phyloP scores from a whole-genome alignment of 2,329 filamentous ascomycete species.

The Aspergillus nomiae region DNA sequence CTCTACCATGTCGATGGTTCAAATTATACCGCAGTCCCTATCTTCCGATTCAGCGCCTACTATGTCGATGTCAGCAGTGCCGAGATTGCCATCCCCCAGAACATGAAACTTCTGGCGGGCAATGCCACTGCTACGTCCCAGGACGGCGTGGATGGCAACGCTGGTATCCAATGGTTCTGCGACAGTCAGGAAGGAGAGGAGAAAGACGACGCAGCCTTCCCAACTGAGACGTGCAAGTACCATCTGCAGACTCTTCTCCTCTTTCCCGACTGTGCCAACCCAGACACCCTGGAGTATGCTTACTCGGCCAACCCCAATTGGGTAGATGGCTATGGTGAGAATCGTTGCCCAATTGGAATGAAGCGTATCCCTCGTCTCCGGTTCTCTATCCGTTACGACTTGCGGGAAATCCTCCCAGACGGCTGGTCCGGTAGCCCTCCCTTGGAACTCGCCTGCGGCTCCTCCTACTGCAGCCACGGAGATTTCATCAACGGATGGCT shows the following conservation, averaged over 20 bases:
- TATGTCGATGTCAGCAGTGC: constrained; percentile 13
- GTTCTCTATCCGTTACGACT: constrained; percentile 20
- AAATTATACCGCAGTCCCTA: constrained; percentile 15
- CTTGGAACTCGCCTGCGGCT: constrained; percentile 13
- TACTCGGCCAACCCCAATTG: constrained; percentile 13
- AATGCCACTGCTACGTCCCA: constrained; percentile 17
- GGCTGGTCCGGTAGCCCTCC: constrained; percentile 18
- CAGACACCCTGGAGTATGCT: constrained; percentile 15
- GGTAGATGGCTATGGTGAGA: constrained; percentile 9
- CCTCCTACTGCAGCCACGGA: constrained; percentile 13
- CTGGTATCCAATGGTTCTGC: constrained; percentile 20
- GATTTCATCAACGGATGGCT: constrained; percentile 18
- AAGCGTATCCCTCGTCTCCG: constrained; percentile 16
- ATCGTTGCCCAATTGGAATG: constrained; percentile 20
- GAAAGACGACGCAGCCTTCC: constrained; percentile 13
- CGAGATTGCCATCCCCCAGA: constrained; percentile 17
- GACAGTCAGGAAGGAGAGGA: constrained; percentile 10
- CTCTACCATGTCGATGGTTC: constrained; percentile 19
- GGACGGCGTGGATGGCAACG: constrained; percentile 8
- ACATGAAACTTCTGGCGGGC: constrained; percentile 15
- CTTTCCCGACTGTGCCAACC: constrained; percentile 19
- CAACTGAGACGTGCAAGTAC: constrained; percentile 15
- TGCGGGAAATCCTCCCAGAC: constrained; percentile 15
- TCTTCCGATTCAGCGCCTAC: constrained; percentile 21
- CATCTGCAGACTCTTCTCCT: constrained; percentile 18